These are phyloP conservation scores for Cercospora citrullina DNA, from an alignment of 2,329 filamentous ascomycete species.

Conservation along the genomic window DNA sequence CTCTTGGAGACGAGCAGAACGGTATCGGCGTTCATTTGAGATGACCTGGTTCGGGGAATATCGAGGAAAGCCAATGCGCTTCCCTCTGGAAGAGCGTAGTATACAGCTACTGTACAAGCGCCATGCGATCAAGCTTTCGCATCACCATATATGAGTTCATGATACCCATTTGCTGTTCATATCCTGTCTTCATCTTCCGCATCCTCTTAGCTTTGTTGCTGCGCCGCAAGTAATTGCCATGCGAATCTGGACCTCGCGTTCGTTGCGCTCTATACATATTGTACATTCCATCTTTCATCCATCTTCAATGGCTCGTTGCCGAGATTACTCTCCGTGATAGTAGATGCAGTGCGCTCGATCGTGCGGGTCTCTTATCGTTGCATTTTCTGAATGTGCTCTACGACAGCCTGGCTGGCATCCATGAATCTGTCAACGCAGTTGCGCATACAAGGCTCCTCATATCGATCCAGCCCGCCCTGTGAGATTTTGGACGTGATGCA, in stretches of 20 bases:
- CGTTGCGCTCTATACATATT: constrained; percentile 13
- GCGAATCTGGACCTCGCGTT: background rate
- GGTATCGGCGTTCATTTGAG: background rate
- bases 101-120: constrained; percentile 25
- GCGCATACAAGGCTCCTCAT: constrained; percentile 78
- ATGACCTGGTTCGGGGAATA: constrained; percentile 3
- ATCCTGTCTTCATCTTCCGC: background rate
- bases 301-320: background rate
- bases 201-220: background rate
- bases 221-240: background rate
- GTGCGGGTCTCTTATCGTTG: constrained; percentile 18
- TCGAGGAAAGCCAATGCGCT: constrained; percentile 7
- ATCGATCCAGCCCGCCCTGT: constrained; percentile 68
- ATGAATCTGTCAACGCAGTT: constrained; percentile 95
- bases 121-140: constrained; percentile 24
- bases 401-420: constrained; percentile 81
- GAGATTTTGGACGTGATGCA: constrained; percentile 77
- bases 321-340: background rate
- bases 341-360: background rate
- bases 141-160: constrained; percentile 13
- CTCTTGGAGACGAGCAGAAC: constrained; percentile 13
- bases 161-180: constrained; percentile 16
- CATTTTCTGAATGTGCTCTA: constrained; percentile 76
- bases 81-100: constrained; percentile 19
- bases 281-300: constrained; percentile 17